Conservation (phyloP, 208 protist genomes). For the Wallacemonas sp. region DNA sequence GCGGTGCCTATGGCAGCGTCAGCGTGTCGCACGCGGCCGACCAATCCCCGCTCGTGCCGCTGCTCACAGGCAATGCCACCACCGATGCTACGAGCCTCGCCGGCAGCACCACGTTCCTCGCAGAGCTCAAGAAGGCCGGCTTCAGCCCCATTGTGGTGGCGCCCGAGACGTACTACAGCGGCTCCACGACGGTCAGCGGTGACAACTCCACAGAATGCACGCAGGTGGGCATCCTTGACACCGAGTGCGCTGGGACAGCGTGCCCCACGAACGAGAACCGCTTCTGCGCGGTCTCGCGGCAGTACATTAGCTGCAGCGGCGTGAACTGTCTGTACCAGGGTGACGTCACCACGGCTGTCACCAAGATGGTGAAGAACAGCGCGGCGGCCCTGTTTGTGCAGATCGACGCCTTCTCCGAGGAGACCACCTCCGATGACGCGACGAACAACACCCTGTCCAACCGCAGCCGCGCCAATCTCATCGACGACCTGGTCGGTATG, state of each 20-base stretch:
- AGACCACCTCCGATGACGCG: neutral
- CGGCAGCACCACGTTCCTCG: slow-evolving; percentile 41
- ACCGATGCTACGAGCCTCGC: slow-evolving; percentile 29
- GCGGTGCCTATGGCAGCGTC: slow-evolving; percentile 36
- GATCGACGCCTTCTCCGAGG: slow-evolving; percentile 18
- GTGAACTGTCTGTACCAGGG: slow-evolving; percentile 46
- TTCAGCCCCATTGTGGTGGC: slow-evolving; percentile 49
- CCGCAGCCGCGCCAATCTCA: slow-evolving; percentile 65
- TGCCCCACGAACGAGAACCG: slow-evolving; percentile 35
- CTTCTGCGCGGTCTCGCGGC: slow-evolving; percentile 56
- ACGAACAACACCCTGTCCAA: slow-evolving; percentile 20
- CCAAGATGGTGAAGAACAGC: slow-evolving; percentile 28
- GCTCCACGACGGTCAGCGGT: slow-evolving; percentile 4
- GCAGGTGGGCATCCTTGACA: slow-evolving; percentile 55
- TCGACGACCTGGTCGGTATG: slow-evolving; percentile 61
- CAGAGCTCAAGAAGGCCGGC: slow-evolving; percentile 32
- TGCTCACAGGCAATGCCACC: slow-evolving; percentile 55
- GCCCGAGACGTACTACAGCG: slow-evolving; percentile 48
- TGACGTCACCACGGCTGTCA: slow-evolving; percentile 43
- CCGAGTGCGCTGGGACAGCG: slow-evolving; percentile 41
- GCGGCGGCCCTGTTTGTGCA: slow-evolving; percentile 70
- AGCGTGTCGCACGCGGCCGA: slow-evolving; percentile 2
- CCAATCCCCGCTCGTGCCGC: slow-evolving; percentile 31
- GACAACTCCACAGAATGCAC: slow-evolving; percentile 18
- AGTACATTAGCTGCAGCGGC: slow-evolving; percentile 52